Base-by-base conservation (phyloP, 2,329 filamentous ascomycete species). In the Ophiocordyceps polyrhachis-furcata region DNA sequence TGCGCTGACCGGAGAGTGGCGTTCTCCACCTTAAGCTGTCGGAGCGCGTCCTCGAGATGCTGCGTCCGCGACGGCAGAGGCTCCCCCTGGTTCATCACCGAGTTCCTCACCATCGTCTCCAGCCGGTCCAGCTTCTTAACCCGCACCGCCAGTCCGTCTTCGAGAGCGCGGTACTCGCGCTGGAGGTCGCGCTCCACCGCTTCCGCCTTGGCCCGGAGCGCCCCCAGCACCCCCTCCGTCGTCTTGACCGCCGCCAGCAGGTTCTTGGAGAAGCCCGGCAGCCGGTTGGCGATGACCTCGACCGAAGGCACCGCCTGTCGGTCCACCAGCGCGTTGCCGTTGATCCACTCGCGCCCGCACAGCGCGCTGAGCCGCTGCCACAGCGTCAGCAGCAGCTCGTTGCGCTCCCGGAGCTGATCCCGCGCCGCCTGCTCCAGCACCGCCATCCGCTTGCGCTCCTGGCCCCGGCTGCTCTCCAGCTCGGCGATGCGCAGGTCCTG, bases 321-420 rank as follows among this genome's bases (percentile, higher is more conserved):
- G 54, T 91, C 89, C 56, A 96, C 83, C 21, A 94, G 75, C 46
- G 81, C 82, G 60, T 96, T 88, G 55, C 81, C 79, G 59, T 94
- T 83, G 5, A 83, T 77, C 89, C 91, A 98, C 56, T 96, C 91
- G 0, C 78, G 74, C 12, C 91, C 91, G 55, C 91, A 96, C 40
- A 96, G 71, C 0, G 76, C 72, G 4, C 85, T 88, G 9, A 98
- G 71, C 41, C 83, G 76, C 50, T 89, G 89, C 91, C 91, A 98
- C 5, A 96, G 67, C n/a, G 78, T 73, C 20, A 95, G 74, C 17
- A 96, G 71, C 44, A 98, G 69, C 48, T 84, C 82, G 63, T 96
- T 95, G 45, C 91, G 80, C 63, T 96, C 91, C 40, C 73, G 74
- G 37, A 96, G 72, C 62, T 96, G 87, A 44, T 95, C 88, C 52